phyloP scores from a whole-genome alignment of 1,139 yeast species.

The Kodamaea plutei region DNA sequence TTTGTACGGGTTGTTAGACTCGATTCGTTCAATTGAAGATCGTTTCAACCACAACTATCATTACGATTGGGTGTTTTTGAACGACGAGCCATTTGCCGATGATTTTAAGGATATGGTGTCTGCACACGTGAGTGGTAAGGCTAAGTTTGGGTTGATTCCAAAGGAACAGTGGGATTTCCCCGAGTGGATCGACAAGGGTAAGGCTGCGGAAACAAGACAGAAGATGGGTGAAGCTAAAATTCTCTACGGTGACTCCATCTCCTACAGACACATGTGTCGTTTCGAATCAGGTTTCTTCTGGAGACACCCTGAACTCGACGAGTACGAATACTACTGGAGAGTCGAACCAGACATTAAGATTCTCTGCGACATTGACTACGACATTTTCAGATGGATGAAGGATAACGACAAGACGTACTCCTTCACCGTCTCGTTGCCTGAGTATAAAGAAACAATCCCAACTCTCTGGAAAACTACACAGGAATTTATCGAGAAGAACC shows the following conservation, averaged over 20 bases:
- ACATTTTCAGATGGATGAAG: constrained; percentile 76
- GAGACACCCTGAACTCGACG: constrained; percentile 65
- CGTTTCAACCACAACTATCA: constrained; percentile 39
- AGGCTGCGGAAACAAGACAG: constrained; percentile 50
- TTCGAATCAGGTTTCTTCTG: constrained; percentile 88
- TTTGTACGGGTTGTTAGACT: constrained; percentile 30
- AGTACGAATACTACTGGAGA: constrained; percentile 89
- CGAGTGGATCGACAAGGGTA: constrained; percentile 52
- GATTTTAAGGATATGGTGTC: constrained; percentile 35
- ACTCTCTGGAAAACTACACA: constrained; percentile 79
- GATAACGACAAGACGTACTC: constrained; percentile 71
- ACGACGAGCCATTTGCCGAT: constrained; percentile 39
- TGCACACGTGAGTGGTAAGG: constrained; percentile 34
- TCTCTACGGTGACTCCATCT: constrained; percentile 57
- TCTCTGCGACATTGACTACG: constrained; percentile 78
- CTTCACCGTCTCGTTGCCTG: constrained; percentile 79
- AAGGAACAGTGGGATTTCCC: constrained; percentile 52
- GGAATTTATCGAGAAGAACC: constrained; percentile 59
- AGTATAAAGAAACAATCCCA: constrained; percentile 73
- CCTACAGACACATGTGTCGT: constrained; percentile 87
- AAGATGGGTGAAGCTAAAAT: constrained; percentile 49
- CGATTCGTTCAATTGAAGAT: constrained; percentile 45
- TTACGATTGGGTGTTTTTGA: constrained; percentile 47
- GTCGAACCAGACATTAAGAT: constrained; percentile 84
- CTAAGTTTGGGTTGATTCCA: constrained; percentile 44